Conservation (phyloP, 1,284 basidiomycete species). For the Trichosporon sp. region DNA sequence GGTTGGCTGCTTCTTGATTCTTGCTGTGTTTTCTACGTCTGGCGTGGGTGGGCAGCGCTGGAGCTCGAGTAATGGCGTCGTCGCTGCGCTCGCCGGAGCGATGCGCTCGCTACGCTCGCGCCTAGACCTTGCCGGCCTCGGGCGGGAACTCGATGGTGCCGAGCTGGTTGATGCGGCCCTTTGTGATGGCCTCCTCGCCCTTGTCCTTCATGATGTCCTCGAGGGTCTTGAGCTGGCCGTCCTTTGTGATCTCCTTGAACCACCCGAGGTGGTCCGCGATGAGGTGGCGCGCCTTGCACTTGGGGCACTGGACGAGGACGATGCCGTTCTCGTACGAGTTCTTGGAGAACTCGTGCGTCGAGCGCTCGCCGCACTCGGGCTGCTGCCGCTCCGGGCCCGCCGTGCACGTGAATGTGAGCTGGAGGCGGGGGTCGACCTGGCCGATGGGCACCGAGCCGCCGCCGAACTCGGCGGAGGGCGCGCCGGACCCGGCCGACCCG, state of each 20-base stretch:
- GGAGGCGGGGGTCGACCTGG: constrained; percentile 42
- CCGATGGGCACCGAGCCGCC: constrained; percentile 20
- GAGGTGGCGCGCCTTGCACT: constrained; percentile 79
- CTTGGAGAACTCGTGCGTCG: constrained; percentile 82
- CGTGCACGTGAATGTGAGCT: constrained; percentile 82
- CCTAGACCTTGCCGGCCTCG: background rate
- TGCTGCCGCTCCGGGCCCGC: constrained; percentile 46
- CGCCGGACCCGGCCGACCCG: background rate
- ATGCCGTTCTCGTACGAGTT: constrained; percentile 81
- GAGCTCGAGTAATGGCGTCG: too few species aligned
- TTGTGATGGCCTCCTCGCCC: constrained; percentile 64
- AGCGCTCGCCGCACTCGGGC: constrained; percentile 68
- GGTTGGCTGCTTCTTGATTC: background rate
- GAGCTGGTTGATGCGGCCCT: constrained; percentile 55
- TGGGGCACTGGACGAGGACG: constrained; percentile 86
- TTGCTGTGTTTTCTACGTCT: background rate
- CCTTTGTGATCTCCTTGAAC: constrained; percentile 65
- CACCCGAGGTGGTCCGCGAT: constrained; percentile 90
- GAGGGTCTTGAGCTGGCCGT: constrained; percentile 67
- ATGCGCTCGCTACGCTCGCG: background rate
- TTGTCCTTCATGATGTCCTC: constrained; percentile 73
- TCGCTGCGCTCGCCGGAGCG: too few species aligned
- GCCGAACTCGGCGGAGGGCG: constrained; percentile 16
- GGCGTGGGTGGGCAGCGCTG: too few species aligned
- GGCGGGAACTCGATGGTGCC: constrained; percentile 51